Base-by-base conservation (phyloP, 305 asterid species). In the Plantago coronopus region DNA sequence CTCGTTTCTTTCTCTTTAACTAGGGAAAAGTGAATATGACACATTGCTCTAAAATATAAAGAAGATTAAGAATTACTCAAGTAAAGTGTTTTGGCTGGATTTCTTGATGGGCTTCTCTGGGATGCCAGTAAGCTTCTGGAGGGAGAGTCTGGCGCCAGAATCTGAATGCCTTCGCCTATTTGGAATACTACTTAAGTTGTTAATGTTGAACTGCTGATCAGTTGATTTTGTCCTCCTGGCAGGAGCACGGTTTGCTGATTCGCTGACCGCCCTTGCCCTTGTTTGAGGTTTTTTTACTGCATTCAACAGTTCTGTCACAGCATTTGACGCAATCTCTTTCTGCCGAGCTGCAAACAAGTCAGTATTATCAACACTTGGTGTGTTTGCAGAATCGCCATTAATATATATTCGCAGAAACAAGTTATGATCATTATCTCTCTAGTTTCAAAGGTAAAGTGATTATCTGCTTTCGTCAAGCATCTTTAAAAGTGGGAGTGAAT, bases 281-380 rank as follows among this genome's bases (percentile, higher is more conserved):
- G 76, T 61, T 15, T 87, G 79, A 17, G 99, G 98, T 48, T 80
- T 81, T 80, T 85, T 87, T 76, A 93, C 81, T 13, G 94, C 96
- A 40, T 87, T 83, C 20, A 93, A 72, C 48, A 89, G 66, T 79
- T 93, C 99, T 2, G 79, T 83, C 14, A 93, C 95, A 53, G 95
- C 74, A 72, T 59, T 78, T 12, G 79, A 43, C 7, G 96, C 99
- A 77, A 54, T 69, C 15, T 93, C 99, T 78, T 83, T 93, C 65
- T 89, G 95, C 7, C 99, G 88, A 5, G 91, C 99, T 89, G 54
- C 17, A 20, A n/a, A 21, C 23, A 14, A 15, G 40, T 34, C 40
- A 34, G n/a, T 34, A 12, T 8, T 34, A 0, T 34, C 2, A 34
- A 20, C 55, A 49, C 10, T 19, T 17, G 23, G 14, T 31, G 20